These are phyloP conservation scores for Pythium vanterpoolii DNA, from an alignment of 352 stramenopile species.

Conservation along the genomic window DNA sequence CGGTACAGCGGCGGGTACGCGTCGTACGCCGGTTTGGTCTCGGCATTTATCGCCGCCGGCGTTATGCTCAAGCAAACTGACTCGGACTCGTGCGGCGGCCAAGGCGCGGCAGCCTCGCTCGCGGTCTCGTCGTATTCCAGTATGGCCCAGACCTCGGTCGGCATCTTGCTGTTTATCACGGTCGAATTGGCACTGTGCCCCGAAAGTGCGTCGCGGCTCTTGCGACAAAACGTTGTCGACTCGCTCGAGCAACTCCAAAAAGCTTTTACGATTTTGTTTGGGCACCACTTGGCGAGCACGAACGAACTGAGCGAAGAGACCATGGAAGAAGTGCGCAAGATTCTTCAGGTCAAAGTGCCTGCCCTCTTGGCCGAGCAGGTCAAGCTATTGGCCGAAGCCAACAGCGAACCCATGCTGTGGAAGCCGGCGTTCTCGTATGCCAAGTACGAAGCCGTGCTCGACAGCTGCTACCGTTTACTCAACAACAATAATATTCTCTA, in stretches of 20 bases:
- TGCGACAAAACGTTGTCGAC: slow-evolving; percentile 75
- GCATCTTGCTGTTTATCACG: slow-evolving; percentile 76
- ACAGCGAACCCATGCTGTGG: slow-evolving; percentile 67
- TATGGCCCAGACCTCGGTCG: slow-evolving; percentile 73
- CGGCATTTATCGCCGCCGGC: slow-evolving; percentile 61
- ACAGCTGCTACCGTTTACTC: slow-evolving; percentile 55
- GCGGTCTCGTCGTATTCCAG: slow-evolving; percentile 75
- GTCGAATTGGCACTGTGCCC: slow-evolving; percentile 66
- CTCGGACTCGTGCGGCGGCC: slow-evolving; percentile 42
- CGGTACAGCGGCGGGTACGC: slow-evolving; percentile 63
- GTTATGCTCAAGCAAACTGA: slow-evolving; percentile 63
- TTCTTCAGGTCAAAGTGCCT: slow-evolving; percentile 58
- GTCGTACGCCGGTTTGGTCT: slow-evolving; percentile 69
- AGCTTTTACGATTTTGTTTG: slow-evolving; percentile 64
- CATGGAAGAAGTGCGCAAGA: slow-evolving; percentile 47
- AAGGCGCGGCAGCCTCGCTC: slow-evolving; percentile 42
- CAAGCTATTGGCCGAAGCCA: slow-evolving; percentile 57
- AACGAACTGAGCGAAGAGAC: slow-evolving; percentile 52
- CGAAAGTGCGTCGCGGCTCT: slow-evolving; percentile 57
- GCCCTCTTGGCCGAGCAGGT: slow-evolving; percentile 53
- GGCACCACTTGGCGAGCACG: slow-evolving; percentile 57
- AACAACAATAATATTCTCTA: slow-evolving; percentile 84
- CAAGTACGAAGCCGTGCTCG: slow-evolving; percentile 71
- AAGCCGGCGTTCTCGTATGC: slow-evolving; percentile 61
- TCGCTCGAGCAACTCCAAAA: slow-evolving; percentile 62